phyloP scores from a whole-genome alignment of 768 basidiomycete species.

The Amanita brunnescens region DNA sequence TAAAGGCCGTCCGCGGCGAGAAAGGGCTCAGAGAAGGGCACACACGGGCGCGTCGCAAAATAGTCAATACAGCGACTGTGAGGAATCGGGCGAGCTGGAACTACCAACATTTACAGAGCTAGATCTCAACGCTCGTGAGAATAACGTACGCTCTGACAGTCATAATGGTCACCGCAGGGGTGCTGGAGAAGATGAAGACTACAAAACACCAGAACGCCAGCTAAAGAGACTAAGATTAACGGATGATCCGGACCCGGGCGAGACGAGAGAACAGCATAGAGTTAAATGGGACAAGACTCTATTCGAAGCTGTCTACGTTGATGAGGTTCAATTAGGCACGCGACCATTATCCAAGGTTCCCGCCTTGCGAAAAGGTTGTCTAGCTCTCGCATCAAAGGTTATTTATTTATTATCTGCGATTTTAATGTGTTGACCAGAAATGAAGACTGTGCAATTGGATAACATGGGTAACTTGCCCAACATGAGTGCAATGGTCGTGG shows the following conservation, averaged over 20 bases:
- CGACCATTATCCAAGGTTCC: constrained; percentile 34
- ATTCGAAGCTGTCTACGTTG: constrained; percentile 50
- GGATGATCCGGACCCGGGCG: constrained; percentile 24
- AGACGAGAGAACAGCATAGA: constrained; percentile 32
- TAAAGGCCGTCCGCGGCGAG: constrained; percentile 40
- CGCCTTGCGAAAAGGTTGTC: constrained; percentile 48
- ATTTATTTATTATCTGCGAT: background rate
- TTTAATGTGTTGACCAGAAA: background rate
- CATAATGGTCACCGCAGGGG: constrained; percentile 42
- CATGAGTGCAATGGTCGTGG: constrained; percentile 43
- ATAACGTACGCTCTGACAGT: constrained; percentile 12
- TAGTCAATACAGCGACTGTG: constrained; percentile 20
- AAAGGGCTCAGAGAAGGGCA: constrained; percentile 56
- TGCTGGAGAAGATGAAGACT: constrained; percentile 78
- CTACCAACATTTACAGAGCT: background rate
- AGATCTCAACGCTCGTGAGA: constrained; percentile 16
- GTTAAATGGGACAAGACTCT: constrained; percentile 77
- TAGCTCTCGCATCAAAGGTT: constrained; percentile 64
- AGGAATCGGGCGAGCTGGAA: constrained; percentile 10
- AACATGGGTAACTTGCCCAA: constrained; percentile 63
- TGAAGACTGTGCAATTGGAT: constrained; percentile 55
- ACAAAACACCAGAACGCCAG: constrained; percentile 42
- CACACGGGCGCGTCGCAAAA: constrained; percentile 28
- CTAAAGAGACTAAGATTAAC: constrained; percentile 33
- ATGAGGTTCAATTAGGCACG: constrained; percentile 50